Evolutionary conservation across 2,329 filamentous ascomycete species (phyloP).

Genomic region (Paecilomyces dactylethromorphus): DNA sequence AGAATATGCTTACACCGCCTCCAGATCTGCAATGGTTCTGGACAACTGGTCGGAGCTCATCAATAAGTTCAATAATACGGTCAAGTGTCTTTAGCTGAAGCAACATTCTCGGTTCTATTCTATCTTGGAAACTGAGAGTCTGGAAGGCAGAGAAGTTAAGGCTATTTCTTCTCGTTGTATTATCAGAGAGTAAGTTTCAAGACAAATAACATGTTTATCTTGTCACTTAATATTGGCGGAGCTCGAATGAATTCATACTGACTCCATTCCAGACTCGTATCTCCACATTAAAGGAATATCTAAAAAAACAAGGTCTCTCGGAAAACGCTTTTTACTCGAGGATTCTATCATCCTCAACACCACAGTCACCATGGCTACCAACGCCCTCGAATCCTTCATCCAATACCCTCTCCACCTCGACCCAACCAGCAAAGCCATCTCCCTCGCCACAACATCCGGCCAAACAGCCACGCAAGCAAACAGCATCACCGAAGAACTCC

Average conservation of each 20-base stretch:
- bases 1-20: slow-evolving; percentile 13
- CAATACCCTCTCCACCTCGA: slow-evolving; percentile 77
- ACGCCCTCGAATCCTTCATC: slow-evolving; percentile 53
- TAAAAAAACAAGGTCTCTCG: too few relatives aligned
- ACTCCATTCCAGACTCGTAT: background rate
- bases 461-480: slow-evolving; percentile 38
- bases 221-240: background rate
- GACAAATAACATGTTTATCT: background rate
- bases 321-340: too few relatives aligned
- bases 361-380: slow-evolving; percentile 19
- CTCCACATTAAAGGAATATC: background rate
- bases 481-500: slow-evolving; percentile 58
- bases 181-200: background rate
- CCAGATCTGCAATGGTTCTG: slow-evolving; percentile 7
- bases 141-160: background rate
- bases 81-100: background rate
- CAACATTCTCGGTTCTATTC: background rate
- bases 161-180: background rate
- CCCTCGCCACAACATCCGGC: slow-evolving; percentile 41
- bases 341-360: too few relatives aligned
- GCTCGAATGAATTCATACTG: background rate
- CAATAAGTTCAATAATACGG: background rate
- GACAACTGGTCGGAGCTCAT: slow-evolving; percentile 16
- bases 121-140: background rate
- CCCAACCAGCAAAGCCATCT: slow-evolving; percentile 70